A percentile compares a stretch with the other conserved stretches of the same genome.
phyloP scores from a whole-genome alignment of 2,329 filamentous ascomycete species.

The Fusarium paranaense region DNA sequence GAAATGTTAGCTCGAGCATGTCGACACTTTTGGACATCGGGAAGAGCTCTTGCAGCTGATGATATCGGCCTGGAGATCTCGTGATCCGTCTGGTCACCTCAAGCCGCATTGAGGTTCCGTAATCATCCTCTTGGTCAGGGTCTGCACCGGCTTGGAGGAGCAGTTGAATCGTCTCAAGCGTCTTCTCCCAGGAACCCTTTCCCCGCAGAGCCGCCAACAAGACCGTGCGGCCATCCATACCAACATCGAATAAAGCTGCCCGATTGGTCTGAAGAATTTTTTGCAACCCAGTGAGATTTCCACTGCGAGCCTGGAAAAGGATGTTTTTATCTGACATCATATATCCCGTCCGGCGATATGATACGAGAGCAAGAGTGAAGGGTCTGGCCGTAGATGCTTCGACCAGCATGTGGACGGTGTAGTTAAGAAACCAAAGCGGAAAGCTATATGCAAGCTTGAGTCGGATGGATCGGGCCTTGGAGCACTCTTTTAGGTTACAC shows the following conservation, averaged over 20 bases:
- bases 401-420: not conserved
- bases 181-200: not conserved
- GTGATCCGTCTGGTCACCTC: accelerated
- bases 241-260: not conserved
- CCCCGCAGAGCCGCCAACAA: not conserved
- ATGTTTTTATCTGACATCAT: not conserved
- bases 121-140: not conserved
- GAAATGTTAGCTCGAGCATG: not conserved
- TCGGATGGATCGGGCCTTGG: not conserved
- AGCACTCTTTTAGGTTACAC: not conserved
- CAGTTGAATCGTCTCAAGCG: not conserved
- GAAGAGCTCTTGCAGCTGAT: not conserved
- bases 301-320: not conserved
- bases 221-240: accelerated
- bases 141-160: not conserved
- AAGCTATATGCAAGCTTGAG: not conserved
- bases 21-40: accelerated
- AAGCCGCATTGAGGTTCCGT: not conserved
- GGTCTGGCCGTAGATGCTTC: not conserved
- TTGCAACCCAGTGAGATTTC: not conserved
- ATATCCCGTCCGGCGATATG: not conserved
- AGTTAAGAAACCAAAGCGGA: not conserved
- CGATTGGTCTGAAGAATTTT: not conserved
- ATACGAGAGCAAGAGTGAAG: not conserved
- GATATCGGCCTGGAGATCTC: not conserved